Evolutionary conservation across 257 asterid species (phyloP).

Genomic region (Ilex aquifolium): DNA sequence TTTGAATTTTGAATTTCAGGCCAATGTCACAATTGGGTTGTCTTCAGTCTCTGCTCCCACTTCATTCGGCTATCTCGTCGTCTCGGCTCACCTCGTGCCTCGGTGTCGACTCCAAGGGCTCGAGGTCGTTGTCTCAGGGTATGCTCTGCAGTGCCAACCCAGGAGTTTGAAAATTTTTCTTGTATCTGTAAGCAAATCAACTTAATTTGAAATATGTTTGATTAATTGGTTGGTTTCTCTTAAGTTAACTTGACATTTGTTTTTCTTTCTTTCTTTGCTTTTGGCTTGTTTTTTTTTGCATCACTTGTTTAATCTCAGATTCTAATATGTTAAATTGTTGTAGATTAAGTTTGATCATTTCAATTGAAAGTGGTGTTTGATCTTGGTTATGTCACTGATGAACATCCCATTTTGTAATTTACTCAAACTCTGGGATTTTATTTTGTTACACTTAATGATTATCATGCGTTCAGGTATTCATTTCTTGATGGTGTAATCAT

Average conservation of each 20-base stretch:
- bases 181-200: constrained; percentile 55
- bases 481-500: too few species aligned
- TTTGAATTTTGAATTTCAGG: constrained; percentile 18
- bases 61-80: constrained; percentile 68
- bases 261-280: not conserved
- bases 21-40: constrained; percentile 51
- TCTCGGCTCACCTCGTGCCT: constrained; percentile 88
- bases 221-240: not conserved
- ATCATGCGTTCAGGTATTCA: too few species aligned
- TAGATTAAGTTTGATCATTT: too few species aligned
- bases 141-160: constrained; percentile 96
- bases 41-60: constrained; percentile 71
- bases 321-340: not conserved
- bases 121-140: constrained; percentile 98
- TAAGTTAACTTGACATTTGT: too few species aligned
- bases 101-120: constrained; percentile 61
- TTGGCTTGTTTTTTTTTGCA: not conserved
- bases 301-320: not conserved
- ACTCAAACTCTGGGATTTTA: too few species aligned
- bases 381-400: too few species aligned
- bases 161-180: constrained; percentile 81
- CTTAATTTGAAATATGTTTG: constrained; percentile 9
- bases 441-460: too few species aligned
- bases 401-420: too few species aligned
- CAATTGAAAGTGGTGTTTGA: too few species aligned